These are phyloP conservation scores for Martiniozyma asiatica DNA, from an alignment of 1,139 yeast species.

Conservation along the genomic window DNA sequence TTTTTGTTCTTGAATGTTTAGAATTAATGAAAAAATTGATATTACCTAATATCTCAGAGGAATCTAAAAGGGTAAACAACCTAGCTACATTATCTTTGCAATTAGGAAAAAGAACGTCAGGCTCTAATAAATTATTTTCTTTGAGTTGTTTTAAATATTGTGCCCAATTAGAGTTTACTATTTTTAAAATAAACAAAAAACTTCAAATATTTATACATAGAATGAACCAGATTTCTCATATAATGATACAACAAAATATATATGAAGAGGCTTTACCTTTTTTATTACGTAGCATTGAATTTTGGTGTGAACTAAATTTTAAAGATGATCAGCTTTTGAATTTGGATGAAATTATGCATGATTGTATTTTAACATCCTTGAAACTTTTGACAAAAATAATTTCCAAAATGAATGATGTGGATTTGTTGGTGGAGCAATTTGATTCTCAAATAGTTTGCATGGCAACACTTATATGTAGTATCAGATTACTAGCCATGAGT, in stretches of 20 bases:
- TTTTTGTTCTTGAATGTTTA: too few relatives aligned
- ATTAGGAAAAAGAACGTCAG: too few relatives aligned
- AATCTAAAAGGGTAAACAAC: too few relatives aligned
- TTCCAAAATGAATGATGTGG: neutral
- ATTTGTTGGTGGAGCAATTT: constrained; percentile 6
- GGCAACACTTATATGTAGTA: neutral
- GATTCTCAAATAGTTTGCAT: constrained; percentile 7
- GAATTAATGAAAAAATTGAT: too few relatives aligned
- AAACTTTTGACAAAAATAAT: constrained; percentile 1
- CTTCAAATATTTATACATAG: constrained; percentile 1
- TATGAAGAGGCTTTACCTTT: constrained; percentile 1
- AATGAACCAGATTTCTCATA: constrained; percentile 3
- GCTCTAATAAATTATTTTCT: too few relatives aligned
- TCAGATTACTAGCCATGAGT: constrained; percentile 9
- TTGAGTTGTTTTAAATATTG: constrained; percentile 6
- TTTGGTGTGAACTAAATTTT: constrained; percentile 1
- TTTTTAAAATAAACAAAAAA: neutral
- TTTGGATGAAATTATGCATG: neutral
- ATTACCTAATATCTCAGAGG: too few relatives aligned
- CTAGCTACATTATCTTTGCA: too few relatives aligned
- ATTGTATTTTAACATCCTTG: neutral
- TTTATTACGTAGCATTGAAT: constrained; percentile 2
- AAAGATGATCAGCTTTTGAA: neutral
- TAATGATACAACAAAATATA: neutral
- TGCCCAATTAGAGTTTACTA: constrained; percentile 1